Percentiles rank a stretch among this genome's conserved stretches.
Conservation (phyloP, 176 grass and related monocot species). For the Alloteropsis semialata region DNA sequence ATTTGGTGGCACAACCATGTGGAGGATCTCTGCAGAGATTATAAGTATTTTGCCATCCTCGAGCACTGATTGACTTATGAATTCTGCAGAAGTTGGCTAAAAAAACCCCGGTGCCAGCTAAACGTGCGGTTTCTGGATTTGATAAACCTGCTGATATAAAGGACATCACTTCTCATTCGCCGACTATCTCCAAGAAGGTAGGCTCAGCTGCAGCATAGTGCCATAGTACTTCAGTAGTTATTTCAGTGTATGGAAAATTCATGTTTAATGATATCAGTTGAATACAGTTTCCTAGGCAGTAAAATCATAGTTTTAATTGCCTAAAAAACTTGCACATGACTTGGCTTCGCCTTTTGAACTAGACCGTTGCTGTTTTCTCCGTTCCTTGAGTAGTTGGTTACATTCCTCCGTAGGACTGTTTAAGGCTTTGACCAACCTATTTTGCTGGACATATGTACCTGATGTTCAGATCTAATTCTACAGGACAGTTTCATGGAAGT, state of each 20-base stretch:
- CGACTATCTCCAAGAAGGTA: slow-evolving; percentile 28
- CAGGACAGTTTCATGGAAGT: slow-evolving; percentile 54
- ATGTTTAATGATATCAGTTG: not conserved
- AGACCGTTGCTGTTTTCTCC: not conserved
- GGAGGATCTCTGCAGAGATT: not conserved
- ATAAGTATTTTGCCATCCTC: not conserved
- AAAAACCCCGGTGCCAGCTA: slow-evolving; percentile 40
- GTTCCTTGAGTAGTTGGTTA: slow-evolving; percentile 13
- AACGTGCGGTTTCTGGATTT: slow-evolving; percentile 44
- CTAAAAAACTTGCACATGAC: not conserved
- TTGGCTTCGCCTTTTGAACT: not conserved
- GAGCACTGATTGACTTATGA: slow-evolving; percentile 2
- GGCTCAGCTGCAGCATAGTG: not conserved
- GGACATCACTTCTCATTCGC: not conserved
- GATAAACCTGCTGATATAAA: slow-evolving; percentile 42
- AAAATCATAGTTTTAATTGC: not conserved
- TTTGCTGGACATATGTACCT: not conserved
- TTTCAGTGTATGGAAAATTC: not conserved
- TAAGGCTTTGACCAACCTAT: not conserved
- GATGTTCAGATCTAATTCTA: slow-evolving; percentile 9
- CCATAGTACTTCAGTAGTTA: slow-evolving; percentile 1
- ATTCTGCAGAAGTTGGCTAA: slow-evolving; percentile 58
- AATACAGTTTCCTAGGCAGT: not conserved
- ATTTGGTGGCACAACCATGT: not conserved
- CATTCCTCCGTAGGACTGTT: not conserved